phyloP scores from a whole-genome alignment of 2,329 filamentous ascomycete species.

The Arthroderma sp. region DNA sequence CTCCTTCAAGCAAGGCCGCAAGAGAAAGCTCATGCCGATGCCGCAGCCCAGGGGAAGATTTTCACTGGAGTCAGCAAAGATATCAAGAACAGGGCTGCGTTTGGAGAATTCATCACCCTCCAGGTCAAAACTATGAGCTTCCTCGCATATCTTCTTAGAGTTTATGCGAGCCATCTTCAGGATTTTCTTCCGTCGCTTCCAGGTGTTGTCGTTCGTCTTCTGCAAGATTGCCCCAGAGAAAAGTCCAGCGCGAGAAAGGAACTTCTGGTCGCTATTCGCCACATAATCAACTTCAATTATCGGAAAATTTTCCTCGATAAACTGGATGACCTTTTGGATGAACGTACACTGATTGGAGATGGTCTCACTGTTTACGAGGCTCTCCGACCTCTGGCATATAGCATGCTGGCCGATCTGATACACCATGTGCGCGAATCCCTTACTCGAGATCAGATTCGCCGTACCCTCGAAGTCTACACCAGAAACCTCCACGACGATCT shows the following conservation, averaged over 20 bases:
- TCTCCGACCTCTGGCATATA: constrained; percentile 89
- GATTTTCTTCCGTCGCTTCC: constrained; percentile 82
- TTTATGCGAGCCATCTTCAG: constrained; percentile 72
- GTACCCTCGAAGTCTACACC: constrained; percentile 94
- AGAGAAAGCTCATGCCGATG: constrained; percentile 79
- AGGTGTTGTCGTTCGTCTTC: constrained; percentile 74
- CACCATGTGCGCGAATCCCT: constrained; percentile 92
- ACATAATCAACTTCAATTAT: constrained; percentile 99
- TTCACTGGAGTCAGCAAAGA: constrained; percentile 89
- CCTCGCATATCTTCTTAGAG: constrained; percentile 76
- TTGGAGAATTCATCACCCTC: constrained; percentile 93
- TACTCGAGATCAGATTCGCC: constrained; percentile 77
- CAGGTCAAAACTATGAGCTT: constrained; percentile 99
- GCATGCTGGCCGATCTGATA: constrained; percentile 95
- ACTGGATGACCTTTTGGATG: constrained; percentile 89
- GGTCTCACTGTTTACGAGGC: constrained; percentile 94
- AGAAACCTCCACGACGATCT: constrained; percentile 91
- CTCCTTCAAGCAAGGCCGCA: constrained; percentile 85
- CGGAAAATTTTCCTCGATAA: constrained; percentile 86
- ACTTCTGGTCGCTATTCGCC: constrained; percentile 84
- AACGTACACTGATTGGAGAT: constrained; percentile 87
- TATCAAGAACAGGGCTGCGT: constrained; percentile 86
- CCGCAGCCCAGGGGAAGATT: constrained; percentile 62
- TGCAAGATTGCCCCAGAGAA: constrained; percentile 89
- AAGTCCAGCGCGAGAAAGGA: constrained; percentile 92